Percentiles rank a stretch among this genome's conserved stretches.
phyloP scores from a whole-genome alignment of 2,329 filamentous ascomycete genomes.

The Parasarocladium wereldwijsianum region DNA sequence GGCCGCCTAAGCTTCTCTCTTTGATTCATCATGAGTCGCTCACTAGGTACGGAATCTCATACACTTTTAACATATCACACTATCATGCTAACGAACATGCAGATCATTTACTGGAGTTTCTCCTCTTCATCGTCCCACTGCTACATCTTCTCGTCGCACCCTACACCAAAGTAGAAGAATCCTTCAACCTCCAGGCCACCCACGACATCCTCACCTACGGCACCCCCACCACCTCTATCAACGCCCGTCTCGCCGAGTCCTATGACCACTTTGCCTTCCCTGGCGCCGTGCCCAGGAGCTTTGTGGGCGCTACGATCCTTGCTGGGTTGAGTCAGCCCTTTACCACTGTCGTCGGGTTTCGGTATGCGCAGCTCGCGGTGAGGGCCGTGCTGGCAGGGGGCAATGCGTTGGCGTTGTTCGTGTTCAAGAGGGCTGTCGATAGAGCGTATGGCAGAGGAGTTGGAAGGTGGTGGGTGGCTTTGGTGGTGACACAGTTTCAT shows the following conservation, averaged over 20 bases:
- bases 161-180: conserved; percentile 96
- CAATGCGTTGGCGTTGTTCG: conserved; percentile 56
- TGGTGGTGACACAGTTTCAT: conserved; percentile 82
- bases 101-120: conserved; percentile 12
- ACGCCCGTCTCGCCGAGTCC: conserved; percentile 37
- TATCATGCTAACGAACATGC: conserved; percentile 4
- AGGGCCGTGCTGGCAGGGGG: conserved; percentile 63
- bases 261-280: conserved; percentile 91
- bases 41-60: too few relatives aligned
- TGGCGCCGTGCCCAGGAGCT: conserved; percentile 82
- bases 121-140: conserved; percentile 41
- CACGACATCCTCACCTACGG: conserved; percentile 83
- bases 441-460: conserved; percentile 53
- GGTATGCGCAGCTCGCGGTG: conserved; percentile 46
- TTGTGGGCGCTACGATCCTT: conserved; percentile 66
- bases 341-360: conserved; percentile 38
- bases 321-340: conserved; percentile 58
- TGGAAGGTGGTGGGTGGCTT: conserved; percentile 63
- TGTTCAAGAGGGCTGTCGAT: conserved; percentile 49
- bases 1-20: too few relatives aligned
- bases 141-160: conserved; percentile 62
- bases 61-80: not conserved
- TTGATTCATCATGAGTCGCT: too few relatives aligned
- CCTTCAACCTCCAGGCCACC: conserved; percentile 88
- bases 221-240: conserved; percentile 43